Conservation (phyloP, 169 alveolate genomes). For the Plasmodium sp. region DNA sequence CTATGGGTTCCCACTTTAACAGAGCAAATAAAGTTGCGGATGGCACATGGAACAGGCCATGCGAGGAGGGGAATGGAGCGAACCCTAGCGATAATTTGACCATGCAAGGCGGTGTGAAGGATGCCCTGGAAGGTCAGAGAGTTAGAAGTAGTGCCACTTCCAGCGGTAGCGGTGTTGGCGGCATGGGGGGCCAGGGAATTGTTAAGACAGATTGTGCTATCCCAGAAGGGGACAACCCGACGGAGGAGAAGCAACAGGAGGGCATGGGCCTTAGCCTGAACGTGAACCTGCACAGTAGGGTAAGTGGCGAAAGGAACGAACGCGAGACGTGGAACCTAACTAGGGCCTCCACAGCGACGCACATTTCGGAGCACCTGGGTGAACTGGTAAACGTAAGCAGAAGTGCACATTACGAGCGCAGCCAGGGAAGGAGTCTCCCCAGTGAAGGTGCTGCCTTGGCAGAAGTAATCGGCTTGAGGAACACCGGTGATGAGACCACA, state of each 20-base stretch:
- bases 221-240: background rate
- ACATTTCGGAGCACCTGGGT: slow-evolving; percentile 15
- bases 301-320: background rate
- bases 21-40: background rate
- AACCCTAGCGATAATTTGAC: background rate
- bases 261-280: background rate
- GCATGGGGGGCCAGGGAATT: background rate
- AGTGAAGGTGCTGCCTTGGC: background rate
- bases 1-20: background rate
- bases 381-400: slow-evolving; percentile 1
- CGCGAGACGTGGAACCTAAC: slow-evolving; percentile 16
- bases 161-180: background rate
- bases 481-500: background rate
- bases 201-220: background rate
- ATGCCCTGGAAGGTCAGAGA: background rate
- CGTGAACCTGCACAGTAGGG: background rate
- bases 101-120: background rate
- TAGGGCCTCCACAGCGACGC: slow-evolving; percentile 42
- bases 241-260: background rate
- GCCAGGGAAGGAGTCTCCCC: background rate
- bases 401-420: background rate
- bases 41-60: background rate
- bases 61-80: background rate
- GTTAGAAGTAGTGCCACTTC: background rate
- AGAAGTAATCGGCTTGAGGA: background rate